phyloP scores from a whole-genome alignment of 2,329 filamentous ascomycete genomes.

The Colletotrichum plurivorum region DNA sequence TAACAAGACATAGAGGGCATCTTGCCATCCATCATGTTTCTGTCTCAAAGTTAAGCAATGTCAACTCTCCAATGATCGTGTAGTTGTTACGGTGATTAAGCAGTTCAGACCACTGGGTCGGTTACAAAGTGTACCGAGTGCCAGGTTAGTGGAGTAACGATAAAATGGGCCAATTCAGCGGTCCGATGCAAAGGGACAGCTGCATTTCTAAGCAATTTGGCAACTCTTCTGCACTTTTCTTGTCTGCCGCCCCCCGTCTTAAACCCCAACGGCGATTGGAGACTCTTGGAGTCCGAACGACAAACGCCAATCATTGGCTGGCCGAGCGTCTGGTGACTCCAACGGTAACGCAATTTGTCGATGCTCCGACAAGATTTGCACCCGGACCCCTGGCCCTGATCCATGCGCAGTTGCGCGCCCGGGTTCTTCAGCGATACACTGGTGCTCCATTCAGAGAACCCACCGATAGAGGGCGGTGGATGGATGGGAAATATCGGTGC shows the following conservation, averaged over 20 bases:
- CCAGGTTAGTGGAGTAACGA: not conserved
- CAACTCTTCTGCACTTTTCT: not conserved
- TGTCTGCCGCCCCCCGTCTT: constrained; percentile 7
- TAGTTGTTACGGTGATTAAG: no score
- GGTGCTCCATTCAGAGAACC: constrained; percentile 19
- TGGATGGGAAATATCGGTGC: constrained; percentile 6
- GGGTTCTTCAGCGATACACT: constrained; percentile 1
- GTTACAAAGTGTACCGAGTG: not conserved
- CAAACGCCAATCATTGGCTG: constrained; percentile 21
- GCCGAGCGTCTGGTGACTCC: constrained; percentile 5
- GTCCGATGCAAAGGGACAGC: not conserved
- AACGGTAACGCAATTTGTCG: constrained; percentile 23
- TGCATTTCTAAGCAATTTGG: constrained; percentile 35
- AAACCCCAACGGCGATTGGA: constrained; percentile 28
- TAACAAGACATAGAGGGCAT: no score
- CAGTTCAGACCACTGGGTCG: no score
- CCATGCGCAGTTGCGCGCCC: constrained; percentile 4
- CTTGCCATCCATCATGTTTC: no score
- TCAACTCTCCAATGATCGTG: no score
- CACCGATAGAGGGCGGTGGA: constrained; percentile 12
- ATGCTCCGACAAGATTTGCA: constrained; percentile 8
- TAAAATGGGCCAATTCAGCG: no score
- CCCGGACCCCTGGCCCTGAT: constrained; percentile 23
- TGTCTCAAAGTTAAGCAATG: no score
- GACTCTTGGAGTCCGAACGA: constrained; percentile 1